Conservation (phyloP, 2,329 filamentous ascomycete genomes). For the Kalmusia sp. region DNA sequence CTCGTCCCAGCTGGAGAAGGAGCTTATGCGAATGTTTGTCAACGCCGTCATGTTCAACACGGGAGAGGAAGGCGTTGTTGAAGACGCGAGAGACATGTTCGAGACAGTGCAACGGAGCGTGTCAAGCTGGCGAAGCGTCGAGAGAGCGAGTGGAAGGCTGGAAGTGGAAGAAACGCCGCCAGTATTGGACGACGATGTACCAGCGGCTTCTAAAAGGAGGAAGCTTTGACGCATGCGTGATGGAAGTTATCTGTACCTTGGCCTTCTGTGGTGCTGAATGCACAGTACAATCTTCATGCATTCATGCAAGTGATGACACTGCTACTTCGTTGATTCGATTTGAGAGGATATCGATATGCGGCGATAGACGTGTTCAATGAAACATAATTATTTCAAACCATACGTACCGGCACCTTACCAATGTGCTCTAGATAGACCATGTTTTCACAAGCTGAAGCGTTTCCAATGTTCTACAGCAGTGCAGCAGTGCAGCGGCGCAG, state of each 20-base stretch:
- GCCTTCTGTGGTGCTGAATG: background rate
- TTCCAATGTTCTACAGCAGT: too few species aligned
- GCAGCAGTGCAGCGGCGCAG: too few species aligned
- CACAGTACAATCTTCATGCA: too few species aligned
- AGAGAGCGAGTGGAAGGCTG: conserved; percentile 49
- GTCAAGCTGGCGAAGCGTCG: conserved; percentile 76
- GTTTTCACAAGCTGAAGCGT: too few species aligned
- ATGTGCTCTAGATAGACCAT: too few species aligned
- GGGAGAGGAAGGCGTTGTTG: conserved; percentile 87
- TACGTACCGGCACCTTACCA: too few species aligned
- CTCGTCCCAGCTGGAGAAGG: conserved; percentile 88
- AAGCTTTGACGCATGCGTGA: conserved; percentile 24
- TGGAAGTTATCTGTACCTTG: background rate
- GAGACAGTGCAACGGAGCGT: conserved; percentile 82
- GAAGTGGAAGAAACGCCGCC: conserved; percentile 41
- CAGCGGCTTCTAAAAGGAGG: conserved; percentile 33
- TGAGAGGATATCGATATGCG: too few species aligned
- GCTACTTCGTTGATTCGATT: too few species aligned
- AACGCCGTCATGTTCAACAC: conserved; percentile 99
- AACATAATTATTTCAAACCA: too few species aligned
- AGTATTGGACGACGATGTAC: conserved; percentile 32
- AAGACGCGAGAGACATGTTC: conserved; percentile 89
- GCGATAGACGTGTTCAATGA: too few species aligned
- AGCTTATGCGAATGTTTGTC: conserved; percentile 95
- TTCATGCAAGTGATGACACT: conserved; percentile 4